phyloP scores from a whole-genome alignment of 148 eudicot genomes.

The Amaranthus cruentus region DNA sequence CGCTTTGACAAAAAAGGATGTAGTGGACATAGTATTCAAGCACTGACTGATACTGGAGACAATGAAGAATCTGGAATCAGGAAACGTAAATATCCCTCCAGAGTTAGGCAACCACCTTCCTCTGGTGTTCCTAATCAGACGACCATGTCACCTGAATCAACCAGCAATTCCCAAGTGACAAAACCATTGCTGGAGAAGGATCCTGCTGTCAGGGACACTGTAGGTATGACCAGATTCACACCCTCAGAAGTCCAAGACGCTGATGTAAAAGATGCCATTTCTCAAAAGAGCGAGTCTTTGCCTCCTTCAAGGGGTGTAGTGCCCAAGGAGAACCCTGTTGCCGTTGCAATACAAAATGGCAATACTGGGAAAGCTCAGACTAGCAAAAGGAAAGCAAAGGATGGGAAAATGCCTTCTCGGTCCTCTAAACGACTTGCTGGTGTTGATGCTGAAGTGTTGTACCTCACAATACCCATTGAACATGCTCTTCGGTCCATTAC shows the following conservation, averaged over 20 bases:
- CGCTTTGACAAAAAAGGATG: slow-evolving; percentile 16
- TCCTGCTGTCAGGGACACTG: slow-evolving; percentile 3
- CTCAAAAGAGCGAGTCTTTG: slow-evolving; percentile 14
- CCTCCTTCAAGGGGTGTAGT: slow-evolving; percentile 13
- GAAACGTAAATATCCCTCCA: slow-evolving; percentile 20
- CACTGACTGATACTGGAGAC: not conserved
- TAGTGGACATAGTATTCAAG: slow-evolving; percentile 3
- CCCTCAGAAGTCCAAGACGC: slow-evolving; percentile 9
- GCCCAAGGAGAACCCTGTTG: slow-evolving; percentile 16
- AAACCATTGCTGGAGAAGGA: not conserved
- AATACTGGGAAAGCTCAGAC: slow-evolving; percentile 23
- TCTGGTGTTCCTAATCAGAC: slow-evolving; percentile 14
- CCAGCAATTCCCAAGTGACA: slow-evolving; percentile 1
- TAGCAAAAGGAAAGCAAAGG: slow-evolving; percentile 37
- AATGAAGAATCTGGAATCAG: slow-evolving; percentile 2
- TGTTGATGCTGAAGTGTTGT: slow-evolving; percentile 22
- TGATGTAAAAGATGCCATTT: slow-evolving; percentile 5
- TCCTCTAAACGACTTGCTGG: slow-evolving; percentile 60
- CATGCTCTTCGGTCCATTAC: slow-evolving; percentile 32
- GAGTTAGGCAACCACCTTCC: slow-evolving; percentile 1
- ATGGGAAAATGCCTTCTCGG: slow-evolving; percentile 34
- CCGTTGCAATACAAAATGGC: slow-evolving; percentile 13
- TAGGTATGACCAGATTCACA: not conserved
- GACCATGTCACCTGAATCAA: slow-evolving; percentile 3
- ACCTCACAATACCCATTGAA: slow-evolving; percentile 28